Evolutionary conservation across 2,329 filamentous ascomycete species (phyloP).

Genomic region (Polychaeton citri): DNA sequence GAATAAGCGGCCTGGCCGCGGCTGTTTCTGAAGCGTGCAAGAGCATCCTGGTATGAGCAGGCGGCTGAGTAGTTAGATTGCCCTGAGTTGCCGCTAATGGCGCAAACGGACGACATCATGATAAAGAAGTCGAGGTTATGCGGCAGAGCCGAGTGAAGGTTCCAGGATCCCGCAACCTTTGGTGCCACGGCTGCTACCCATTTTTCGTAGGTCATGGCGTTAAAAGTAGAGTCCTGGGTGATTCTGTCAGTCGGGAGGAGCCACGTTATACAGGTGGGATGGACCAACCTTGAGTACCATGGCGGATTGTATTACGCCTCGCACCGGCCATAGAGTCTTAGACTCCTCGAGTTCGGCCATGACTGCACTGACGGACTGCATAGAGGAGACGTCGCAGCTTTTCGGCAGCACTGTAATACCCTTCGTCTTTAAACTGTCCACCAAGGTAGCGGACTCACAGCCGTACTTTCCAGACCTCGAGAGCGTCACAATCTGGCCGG

Average conservation of each 20-base stretch:
- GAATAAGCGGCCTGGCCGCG: too few species aligned
- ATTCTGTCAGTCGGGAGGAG: too few species aligned
- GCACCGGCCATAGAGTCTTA: too few species aligned
- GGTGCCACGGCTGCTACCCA: constrained; percentile 34
- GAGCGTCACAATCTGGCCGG: not conserved
- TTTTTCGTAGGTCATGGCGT: constrained; percentile 34
- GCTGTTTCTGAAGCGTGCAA: constrained; percentile 17
- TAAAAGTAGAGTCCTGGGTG: too few species aligned
- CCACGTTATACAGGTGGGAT: too few species aligned
- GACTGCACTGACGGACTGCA: too few species aligned
- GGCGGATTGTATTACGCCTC: constrained; percentile 5
- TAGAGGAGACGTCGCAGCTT: too few species aligned
- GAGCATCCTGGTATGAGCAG: constrained; percentile 12
- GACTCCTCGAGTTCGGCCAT: too few species aligned
- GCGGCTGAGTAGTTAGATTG: constrained; percentile 15
- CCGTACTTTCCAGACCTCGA: too few species aligned
- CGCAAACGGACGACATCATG: constrained; percentile 12
- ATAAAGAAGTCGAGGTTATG: constrained; percentile 19
- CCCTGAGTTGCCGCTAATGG: constrained; percentile 10
- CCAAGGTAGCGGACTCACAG: too few species aligned
- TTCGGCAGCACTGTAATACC: too few species aligned
- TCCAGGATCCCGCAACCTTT: constrained; percentile 39
- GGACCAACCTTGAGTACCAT: constrained; percentile 25
- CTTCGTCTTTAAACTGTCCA: too few species aligned
- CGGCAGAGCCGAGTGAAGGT: constrained; percentile 27